Conservation (phyloP, 2,329 filamentous ascomycete genomes). For the Hirsutella rhossiliensis region DNA sequence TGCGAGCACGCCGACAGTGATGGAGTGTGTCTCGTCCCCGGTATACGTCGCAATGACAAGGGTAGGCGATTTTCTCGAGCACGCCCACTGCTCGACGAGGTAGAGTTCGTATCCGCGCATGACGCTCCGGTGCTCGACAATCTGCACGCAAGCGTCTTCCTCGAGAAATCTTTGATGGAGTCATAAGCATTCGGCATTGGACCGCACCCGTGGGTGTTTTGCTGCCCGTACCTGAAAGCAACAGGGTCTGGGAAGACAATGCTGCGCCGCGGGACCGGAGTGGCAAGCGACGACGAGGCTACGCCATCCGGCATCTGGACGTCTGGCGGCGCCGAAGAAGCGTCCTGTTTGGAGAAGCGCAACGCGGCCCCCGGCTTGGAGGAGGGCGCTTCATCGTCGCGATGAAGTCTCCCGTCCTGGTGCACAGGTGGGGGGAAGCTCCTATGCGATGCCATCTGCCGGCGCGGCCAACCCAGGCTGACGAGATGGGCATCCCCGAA, state of each 20-base stretch:
- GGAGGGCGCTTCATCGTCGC: slow-evolving; percentile 4
- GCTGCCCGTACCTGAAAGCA: slow-evolving; percentile 35
- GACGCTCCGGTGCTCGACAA: slow-evolving; percentile 58
- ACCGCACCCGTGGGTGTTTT: too few species aligned
- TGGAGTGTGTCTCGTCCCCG: slow-evolving; percentile 65
- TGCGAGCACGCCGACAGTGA: slow-evolving; percentile 69
- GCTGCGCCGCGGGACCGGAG: slow-evolving; percentile 25
- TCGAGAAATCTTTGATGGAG: slow-evolving; percentile 54
- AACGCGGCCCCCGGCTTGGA: background rate
- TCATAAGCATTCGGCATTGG: background rate
- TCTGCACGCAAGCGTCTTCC: slow-evolving; percentile 64
- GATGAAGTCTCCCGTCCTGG: slow-evolving; percentile 3
- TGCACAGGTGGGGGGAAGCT: slow-evolving; percentile 4
- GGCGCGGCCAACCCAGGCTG: background rate
- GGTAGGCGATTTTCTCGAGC: slow-evolving; percentile 79
- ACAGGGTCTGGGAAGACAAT: slow-evolving; percentile 48
- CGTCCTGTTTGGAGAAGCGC: slow-evolving; percentile 3
- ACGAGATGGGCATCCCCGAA: slow-evolving; percentile 2
- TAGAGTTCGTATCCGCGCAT: slow-evolving; percentile 86
- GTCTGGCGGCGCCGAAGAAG: background rate
- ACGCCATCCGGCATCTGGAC: slow-evolving; percentile 5
- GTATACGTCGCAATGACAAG: slow-evolving; percentile 90
- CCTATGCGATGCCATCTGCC: slow-evolving; percentile 5
- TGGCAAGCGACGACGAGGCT: slow-evolving; percentile 5
- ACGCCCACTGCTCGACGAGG: slow-evolving; percentile 95